Conservation (phyloP, 139 green algal species). For the Diplosphaera chodatii region DNA sequence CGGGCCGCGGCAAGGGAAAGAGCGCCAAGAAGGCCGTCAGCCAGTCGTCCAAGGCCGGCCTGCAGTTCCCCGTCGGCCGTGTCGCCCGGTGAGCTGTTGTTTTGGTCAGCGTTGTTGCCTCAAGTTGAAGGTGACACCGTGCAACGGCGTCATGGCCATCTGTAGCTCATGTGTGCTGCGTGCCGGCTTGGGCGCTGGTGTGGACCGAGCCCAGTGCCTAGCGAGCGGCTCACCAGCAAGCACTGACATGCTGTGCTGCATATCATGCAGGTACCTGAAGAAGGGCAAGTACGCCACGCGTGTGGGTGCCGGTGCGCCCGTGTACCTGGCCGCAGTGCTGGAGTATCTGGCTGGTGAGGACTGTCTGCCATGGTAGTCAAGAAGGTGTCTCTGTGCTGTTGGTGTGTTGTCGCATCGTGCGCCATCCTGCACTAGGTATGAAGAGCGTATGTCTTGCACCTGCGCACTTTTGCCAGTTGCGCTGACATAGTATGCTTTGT, state of each 20-base stretch:
- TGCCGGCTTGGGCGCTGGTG: constrained; percentile 54
- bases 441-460: not conserved
- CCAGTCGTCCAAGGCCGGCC: constrained; percentile 75
- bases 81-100: constrained; percentile 39
- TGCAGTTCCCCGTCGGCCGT: constrained; percentile 84
- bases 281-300: constrained; percentile 29
- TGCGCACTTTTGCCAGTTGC: not conserved
- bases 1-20: constrained; percentile 66
- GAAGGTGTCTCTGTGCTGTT: too few relatives aligned
- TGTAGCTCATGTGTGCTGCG: too few relatives aligned
- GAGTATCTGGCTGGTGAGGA: constrained; percentile 65
- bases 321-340: constrained; percentile 62
- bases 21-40: constrained; percentile 72
- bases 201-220: not conserved
- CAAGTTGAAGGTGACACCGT: not conserved
- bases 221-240: too few relatives aligned
- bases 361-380: too few relatives aligned
- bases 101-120: constrained; percentile 33
- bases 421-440: too few relatives aligned
- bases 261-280: constrained; percentile 56
- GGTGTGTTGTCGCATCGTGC: too few relatives aligned
- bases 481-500: constrained; percentile 20
- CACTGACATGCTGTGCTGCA: too few relatives aligned
- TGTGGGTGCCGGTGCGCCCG: constrained; percentile 44
- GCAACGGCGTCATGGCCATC: not conserved